Evolutionary conservation across 2,329 filamentous ascomycete genomes (phyloP), one percentile per base, ranked within the genome.

Genomic region (Tolypocladium paradoxum): DNA sequence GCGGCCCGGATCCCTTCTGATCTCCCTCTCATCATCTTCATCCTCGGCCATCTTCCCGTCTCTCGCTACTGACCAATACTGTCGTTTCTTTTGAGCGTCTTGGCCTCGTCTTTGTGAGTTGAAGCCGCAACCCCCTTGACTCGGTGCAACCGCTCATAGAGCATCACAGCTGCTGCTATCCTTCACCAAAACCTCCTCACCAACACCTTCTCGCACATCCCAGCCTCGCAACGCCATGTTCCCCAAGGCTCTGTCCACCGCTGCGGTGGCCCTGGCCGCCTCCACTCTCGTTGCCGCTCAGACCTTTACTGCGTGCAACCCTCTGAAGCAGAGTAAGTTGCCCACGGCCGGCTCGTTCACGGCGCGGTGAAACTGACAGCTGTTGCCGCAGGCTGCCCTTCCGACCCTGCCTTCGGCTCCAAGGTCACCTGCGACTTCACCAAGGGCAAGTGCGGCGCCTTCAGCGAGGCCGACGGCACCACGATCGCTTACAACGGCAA

Each of bases 381-480:
- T 52, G 35, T 34, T 12, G 5, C 4, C 9, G n/a, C 53, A 81
- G 78, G 64, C 35, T 97, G 92, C 73, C 81, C 87, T 49, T 69
- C 85, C 54, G 79, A 95, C 67, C 78, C 87, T 57, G 92, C 91
- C 12, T 77, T 96, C 16, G 90, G 88, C 51, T 83, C 68, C 43
- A 56, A 55, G 24, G 60, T 72, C 51, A 60, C 62, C 54, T 83
- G 91, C 66, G 89, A 96, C 74, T 93, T 96, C 73, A 86, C 82
- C 55, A 76, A 85, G 68, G 88, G 88, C 54, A 66, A 74, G 36
- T 90, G 84, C 57, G 75, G 80, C 57, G 68, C 72, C 61, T 79
- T 83, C 68, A 68, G 66, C 34, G 57, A 63, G 48, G 70, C 73
- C 47, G 67, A 65, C 6, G 78, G 76, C 55, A 81, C 79, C 57